These are phyloP conservation scores for Amylocystis lapponica DNA, from an alignment of 768 basidiomycete species.

Conservation along the genomic window DNA sequence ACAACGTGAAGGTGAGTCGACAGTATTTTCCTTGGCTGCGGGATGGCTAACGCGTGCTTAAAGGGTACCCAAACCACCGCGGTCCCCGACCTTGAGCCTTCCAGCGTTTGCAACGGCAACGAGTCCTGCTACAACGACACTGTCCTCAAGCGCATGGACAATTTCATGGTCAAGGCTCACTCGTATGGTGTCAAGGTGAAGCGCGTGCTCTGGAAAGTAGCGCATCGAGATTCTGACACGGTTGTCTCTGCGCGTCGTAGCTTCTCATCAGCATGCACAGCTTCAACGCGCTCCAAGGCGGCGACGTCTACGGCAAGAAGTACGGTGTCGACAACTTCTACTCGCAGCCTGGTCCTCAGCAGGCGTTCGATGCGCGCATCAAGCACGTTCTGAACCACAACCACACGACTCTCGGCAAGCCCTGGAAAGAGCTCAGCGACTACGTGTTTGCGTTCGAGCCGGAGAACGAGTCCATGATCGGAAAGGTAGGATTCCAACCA, in stretches of 20 bases:
- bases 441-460: slow-evolving; percentile 36
- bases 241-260: neutral
- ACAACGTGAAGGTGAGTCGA: slow-evolving; percentile 11
- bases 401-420: slow-evolving; percentile 28
- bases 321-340: slow-evolving; percentile 32
- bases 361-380: slow-evolving; percentile 33
- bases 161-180: slow-evolving; percentile 34
- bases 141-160: slow-evolving; percentile 30
- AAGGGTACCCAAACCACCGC: slow-evolving; percentile 22
- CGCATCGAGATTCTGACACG: neutral
- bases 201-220: too few relatives aligned
- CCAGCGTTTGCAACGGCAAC: slow-evolving; percentile 23
- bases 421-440: slow-evolving; percentile 32
- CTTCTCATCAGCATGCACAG: slow-evolving; percentile 21
- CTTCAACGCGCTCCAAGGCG: slow-evolving; percentile 27
- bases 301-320: slow-evolving; percentile 29
- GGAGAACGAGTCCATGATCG: slow-evolving; percentile 32
- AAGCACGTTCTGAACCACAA: slow-evolving; percentile 33
- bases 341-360: slow-evolving; percentile 19
- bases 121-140: slow-evolving; percentile 29
- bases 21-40: neutral
- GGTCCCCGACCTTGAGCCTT: slow-evolving; percentile 30
- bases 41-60: neutral
- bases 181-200: slow-evolving; percentile 26
- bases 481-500: slow-evolving; percentile 9